Evolutionary conservation across 345 rosid species (phyloP).

Genomic region (Anacardium occidentale): DNA sequence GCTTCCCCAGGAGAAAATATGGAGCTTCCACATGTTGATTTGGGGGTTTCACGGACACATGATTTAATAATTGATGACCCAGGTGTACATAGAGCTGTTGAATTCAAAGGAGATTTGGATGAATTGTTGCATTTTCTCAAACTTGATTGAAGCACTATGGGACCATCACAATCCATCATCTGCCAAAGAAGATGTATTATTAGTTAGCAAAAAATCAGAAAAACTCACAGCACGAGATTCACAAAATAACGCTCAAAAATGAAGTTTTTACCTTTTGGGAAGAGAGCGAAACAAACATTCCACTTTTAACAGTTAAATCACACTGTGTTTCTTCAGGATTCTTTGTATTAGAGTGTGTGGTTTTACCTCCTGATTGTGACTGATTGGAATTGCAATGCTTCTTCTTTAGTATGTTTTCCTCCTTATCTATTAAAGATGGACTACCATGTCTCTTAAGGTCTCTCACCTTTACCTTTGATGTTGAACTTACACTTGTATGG

Average conservation of each 20-base stretch:
- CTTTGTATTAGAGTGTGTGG: constrained; percentile 31
- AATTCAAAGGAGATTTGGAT: constrained; percentile 35
- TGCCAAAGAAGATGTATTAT: constrained; percentile 21
- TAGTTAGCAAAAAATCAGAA: constrained; percentile 16
- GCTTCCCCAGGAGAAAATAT: constrained; percentile 94
- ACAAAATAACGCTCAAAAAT: constrained; percentile 6
- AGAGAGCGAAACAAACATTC: constrained; percentile 23
- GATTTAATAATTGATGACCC: constrained; percentile 49
- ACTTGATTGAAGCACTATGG: constrained; percentile 42
- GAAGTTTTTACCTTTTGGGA: constrained; percentile 44
- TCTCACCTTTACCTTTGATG: constrained; percentile 40
- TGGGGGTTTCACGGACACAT: constrained; percentile 50
- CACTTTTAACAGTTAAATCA: constrained; percentile 33
- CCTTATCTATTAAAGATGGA: constrained; percentile 40
- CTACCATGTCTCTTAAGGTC: constrained; percentile 56
- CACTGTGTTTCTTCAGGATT: constrained; percentile 40
- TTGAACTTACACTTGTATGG: constrained; percentile 45
- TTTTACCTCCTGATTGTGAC: constrained; percentile 28
- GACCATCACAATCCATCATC: constrained; percentile 30
- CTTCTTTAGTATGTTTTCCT: constrained; percentile 48
- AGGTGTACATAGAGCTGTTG: constrained; percentile 59
- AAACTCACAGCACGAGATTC: constrained; percentile 17
- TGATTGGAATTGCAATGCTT: constrained; percentile 36
- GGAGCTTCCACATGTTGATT: constrained; percentile 78
- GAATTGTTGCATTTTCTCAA: constrained; percentile 59